Base-by-base conservation (phyloP, 2,329 filamentous ascomycete genomes). In the Fusarium transvaalense region DNA sequence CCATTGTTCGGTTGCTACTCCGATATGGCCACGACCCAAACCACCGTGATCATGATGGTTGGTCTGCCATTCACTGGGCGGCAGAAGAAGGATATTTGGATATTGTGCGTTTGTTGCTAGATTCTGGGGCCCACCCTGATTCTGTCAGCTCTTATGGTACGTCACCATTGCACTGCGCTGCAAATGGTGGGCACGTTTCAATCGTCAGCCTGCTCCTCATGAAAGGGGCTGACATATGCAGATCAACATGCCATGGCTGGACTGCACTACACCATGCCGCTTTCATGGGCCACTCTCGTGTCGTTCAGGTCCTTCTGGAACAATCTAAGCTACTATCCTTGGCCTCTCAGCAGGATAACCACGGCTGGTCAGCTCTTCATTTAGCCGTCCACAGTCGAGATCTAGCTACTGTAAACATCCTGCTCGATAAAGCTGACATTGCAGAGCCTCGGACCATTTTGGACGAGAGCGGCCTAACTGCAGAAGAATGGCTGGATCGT, bases 181-280 rank as follows among this genome's bases (percentile, higher is more conserved):
- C 48, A 8, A 52, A 25, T 2, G 48, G 48, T 17, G 48, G 48
- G 1, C 48, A 52, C 32, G 1, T 5, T 25, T 52, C 48, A 9
- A 41, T 52, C 3, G 27, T 41, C 13, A 14, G 2, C 6, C 14
- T 41, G 19, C 31, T 45, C 10, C 31, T 54, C 3, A 0, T 1
- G 4, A 1, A 0, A 2, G 29, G 15, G 5, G 9, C 14, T 7
- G 10, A 27, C 4, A 19, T 3, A 2, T 1, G 0, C 9, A 21
- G 7, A 2, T 5, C 4, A 43, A 55, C 52, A 4, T 23, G 41
- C 10, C 52, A 38, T 10, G 52, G 52, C 12, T 55, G 52, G 52
- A 38, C 52, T 47, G 6, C 10, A 14, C 25, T 55, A 2, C 41
- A 47, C 15, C 41, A 47, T 15, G 52, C 52, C 10, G 39, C 15